Evolutionary conservation across 2,329 filamentous ascomycete genomes (phyloP).

Genomic region (Truncatella angustata): DNA sequence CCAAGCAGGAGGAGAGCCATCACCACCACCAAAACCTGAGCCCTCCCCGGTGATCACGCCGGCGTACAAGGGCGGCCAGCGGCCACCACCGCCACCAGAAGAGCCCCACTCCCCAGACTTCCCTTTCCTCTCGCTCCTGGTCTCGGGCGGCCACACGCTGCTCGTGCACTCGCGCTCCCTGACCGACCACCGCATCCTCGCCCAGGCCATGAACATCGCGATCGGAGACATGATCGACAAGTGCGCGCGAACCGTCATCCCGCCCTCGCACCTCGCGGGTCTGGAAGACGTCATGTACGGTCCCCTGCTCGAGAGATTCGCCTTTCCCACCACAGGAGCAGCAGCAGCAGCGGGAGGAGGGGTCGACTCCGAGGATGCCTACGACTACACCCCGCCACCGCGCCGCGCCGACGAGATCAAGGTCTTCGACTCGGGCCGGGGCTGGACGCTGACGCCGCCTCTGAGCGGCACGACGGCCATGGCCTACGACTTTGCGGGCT

Average conservation of each 20-base stretch:
- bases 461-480: conserved; percentile 57
- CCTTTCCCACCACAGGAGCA: conserved; percentile 52
- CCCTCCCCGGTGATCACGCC: no score
- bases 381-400: conserved; percentile 56
- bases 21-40: no score
- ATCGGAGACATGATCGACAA: conserved; percentile 91
- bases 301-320: conserved; percentile 74
- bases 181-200: conserved; percentile 70
- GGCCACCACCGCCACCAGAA: background rate
- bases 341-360: no score
- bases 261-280: conserved; percentile 50
- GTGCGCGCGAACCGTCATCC: conserved; percentile 73
- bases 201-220: conserved; percentile 75
- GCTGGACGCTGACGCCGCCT: conserved; percentile 69
- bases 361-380: no score
- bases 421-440: conserved; percentile 35
- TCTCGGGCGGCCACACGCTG: conserved; percentile 89
- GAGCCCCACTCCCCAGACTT: conserved; percentile 51
- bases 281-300: conserved; percentile 75
- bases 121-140: conserved; percentile 84
- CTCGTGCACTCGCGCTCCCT: conserved; percentile 72
- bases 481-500: conserved; percentile 72
- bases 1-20: conserved; percentile 1
- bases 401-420: conserved; percentile 58
- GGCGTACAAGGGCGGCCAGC: no score